These are phyloP conservation scores for Scheffersomyces titani DNA, from an alignment of 1,139 yeast species.

Conservation along the genomic window DNA sequence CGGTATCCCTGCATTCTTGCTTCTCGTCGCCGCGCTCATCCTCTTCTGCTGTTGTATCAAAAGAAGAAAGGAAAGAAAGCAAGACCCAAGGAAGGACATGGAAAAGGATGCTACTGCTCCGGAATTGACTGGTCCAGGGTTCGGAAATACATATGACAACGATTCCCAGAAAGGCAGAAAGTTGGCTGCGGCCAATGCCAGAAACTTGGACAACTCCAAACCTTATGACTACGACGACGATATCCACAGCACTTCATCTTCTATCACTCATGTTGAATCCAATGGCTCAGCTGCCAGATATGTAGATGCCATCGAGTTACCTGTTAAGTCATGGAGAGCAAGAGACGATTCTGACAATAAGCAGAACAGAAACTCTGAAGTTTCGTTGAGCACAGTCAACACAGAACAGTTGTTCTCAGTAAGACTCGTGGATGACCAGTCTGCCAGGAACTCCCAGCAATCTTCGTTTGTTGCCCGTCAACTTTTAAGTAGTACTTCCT, in stretches of 20 bases:
- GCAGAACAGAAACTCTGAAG: conserved; percentile 50
- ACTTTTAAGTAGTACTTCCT: conserved; percentile 31
- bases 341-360: conserved; percentile 31
- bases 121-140: conserved; percentile 38
- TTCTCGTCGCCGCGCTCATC: conserved; percentile 50
- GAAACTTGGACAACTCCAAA: conserved; percentile 47
- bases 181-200: conserved; percentile 51
- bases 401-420: conserved; percentile 84
- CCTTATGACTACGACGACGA: conserved; percentile 19
- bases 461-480: conserved; percentile 23
- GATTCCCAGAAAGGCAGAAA: conserved; percentile 39
- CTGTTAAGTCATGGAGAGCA: conserved; percentile 78
- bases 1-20: conserved; percentile 64
- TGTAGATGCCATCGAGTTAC: conserved; percentile 39
- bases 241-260: conserved; percentile 29
- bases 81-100: conserved; percentile 36
- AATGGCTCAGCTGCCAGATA: conserved; percentile 24
- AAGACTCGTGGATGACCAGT: conserved; percentile 64
- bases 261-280: conserved; percentile 40
- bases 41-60: conserved; percentile 58
- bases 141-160: conserved; percentile 31
- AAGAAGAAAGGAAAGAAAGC: conserved; percentile 41
- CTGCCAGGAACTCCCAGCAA: conserved; percentile 27
- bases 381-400: conserved; percentile 80
- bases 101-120: conserved; percentile 24